These are phyloP conservation scores for Clonostachys solani DNA, from an alignment of 2,329 filamentous ascomycete species.

Conservation along the genomic window DNA sequence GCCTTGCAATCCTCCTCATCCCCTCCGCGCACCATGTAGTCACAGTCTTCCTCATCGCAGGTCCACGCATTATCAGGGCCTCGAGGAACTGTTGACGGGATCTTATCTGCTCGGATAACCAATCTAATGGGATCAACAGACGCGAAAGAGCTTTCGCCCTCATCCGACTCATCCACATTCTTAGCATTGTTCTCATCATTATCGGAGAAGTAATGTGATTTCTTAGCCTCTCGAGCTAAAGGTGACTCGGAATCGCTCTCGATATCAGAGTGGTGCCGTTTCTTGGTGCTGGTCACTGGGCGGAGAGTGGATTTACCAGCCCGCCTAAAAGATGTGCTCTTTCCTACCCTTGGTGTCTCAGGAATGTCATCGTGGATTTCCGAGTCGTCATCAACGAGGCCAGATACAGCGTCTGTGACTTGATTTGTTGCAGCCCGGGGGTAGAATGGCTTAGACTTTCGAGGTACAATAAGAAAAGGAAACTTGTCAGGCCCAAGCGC, in stretches of 20 bases:
- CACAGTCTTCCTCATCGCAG: constrained; percentile 61
- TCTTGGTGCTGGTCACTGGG: constrained; percentile 33
- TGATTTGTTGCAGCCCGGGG: background rate
- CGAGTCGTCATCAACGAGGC: constrained; percentile 2
- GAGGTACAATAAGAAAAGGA: constrained; percentile 15
- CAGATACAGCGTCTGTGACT: background rate
- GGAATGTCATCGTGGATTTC: constrained; percentile 13
- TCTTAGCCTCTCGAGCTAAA: constrained; percentile 25
- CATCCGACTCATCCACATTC: constrained; percentile 15
- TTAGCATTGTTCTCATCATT: constrained; percentile 25
- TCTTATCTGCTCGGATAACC: constrained; percentile 41
- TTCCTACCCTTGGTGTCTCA: constrained; percentile 13
- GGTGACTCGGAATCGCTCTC: constrained; percentile 31
- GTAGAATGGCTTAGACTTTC: constrained; percentile 7
- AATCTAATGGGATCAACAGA: constrained; percentile 25
- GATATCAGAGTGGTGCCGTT: constrained; percentile 32
- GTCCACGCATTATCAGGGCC: constrained; percentile 62
- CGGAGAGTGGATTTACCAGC: constrained; percentile 40
- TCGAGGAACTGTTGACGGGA: constrained; percentile 42
- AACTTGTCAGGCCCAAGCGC: constrained; percentile 19
- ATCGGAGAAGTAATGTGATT: constrained; percentile 22
- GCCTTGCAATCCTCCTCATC: constrained; percentile 47
- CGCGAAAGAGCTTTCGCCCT: constrained; percentile 1
- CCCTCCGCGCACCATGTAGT: constrained; percentile 59
- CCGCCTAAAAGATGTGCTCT: constrained; percentile 24